phyloP scores from a whole-genome alignment of 352 stramenopile genomes.

The Phytophthora gonapodyides region DNA sequence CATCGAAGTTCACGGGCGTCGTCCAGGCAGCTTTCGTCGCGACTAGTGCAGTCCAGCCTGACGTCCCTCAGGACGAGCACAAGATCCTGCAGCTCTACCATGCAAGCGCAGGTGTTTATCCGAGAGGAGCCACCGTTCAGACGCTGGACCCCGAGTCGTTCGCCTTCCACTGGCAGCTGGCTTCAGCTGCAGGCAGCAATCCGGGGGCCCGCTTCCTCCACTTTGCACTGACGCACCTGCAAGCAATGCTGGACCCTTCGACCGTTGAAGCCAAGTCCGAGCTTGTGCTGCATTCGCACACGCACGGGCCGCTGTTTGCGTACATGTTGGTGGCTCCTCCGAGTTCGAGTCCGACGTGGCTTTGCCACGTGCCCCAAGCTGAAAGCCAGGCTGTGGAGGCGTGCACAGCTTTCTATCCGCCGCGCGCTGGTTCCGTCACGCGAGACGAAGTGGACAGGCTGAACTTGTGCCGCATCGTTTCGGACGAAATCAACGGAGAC shows the following conservation, averaged over 20 bases:
- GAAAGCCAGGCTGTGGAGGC: constrained; percentile 49
- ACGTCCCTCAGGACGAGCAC: constrained; percentile 28
- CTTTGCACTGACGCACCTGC: constrained; percentile 69
- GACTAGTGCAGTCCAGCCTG: constrained; percentile 35
- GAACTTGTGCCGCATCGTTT: constrained; percentile 49
- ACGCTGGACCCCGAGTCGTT: constrained; percentile 49
- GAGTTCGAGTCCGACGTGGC: constrained; percentile 42
- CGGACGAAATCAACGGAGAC: constrained; percentile 68
- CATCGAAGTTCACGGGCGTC: constrained; percentile 58
- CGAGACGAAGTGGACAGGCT: constrained; percentile 40
- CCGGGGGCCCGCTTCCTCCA: constrained; percentile 54
- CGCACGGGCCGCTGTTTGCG: constrained; percentile 66
- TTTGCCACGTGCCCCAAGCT: constrained; percentile 47
- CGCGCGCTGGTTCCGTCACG: constrained; percentile 33
- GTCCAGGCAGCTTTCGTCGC: constrained; percentile 71
- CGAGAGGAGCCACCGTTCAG: constrained; percentile 25
- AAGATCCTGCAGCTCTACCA: constrained; percentile 67
- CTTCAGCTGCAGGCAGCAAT: constrained; percentile 28
- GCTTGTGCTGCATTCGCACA: constrained; percentile 74
- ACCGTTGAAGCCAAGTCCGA: constrained; percentile 47
- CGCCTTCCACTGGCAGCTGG: constrained; percentile 63
- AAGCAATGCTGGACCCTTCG: constrained; percentile 54
- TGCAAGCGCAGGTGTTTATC: constrained; percentile 58
- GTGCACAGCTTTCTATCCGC: constrained; percentile 59
- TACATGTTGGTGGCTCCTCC: constrained; percentile 39